Percentiles rank a stretch among this genome's conserved stretches.
phyloP scores from a whole-genome alignment of 768 basidiomycete genomes.

The Tricholoma flavovirens region DNA sequence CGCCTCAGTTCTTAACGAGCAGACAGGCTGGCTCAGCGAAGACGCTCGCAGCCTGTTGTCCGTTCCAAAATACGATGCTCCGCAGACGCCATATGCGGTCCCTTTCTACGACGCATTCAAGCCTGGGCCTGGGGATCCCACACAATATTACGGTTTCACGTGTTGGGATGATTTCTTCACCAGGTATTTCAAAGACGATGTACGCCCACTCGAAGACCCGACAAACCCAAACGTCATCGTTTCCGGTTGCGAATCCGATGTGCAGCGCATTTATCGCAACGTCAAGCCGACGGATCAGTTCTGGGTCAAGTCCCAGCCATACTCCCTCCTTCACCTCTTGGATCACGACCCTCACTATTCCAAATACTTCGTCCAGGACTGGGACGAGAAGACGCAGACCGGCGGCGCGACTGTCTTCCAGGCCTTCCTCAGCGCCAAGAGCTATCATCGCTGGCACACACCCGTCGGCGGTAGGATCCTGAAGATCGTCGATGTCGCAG shows the following conservation, averaged over 20 bases:
- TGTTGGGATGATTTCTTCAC: conserved; percentile 57
- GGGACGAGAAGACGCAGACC: not conserved
- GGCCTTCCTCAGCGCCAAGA: conserved; percentile 47
- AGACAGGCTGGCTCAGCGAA: not conserved
- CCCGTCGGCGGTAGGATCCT: conserved; percentile 44
- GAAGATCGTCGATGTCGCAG: conserved; percentile 37
- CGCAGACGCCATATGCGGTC: not conserved
- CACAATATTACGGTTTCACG: conserved; percentile 37
- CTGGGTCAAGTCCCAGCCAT: conserved; percentile 59
- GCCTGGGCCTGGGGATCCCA: conserved; percentile 22
- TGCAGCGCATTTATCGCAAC: conserved; percentile 34
- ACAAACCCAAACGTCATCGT: conserved; percentile 32
- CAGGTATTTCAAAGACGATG: conserved; percentile 30
- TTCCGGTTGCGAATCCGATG: conserved; percentile 48
- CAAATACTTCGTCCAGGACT: conserved; percentile 28
- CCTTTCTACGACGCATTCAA: conserved; percentile 3
- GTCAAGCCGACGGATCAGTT: conserved; percentile 41
- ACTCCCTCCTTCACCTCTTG: conserved; percentile 55
- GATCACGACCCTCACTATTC: conserved; percentile 31
- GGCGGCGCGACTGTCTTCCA: conserved; percentile 48
- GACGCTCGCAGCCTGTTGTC: not conserved
- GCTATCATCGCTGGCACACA: conserved; percentile 61
- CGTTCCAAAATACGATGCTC: not conserved
- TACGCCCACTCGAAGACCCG: conserved; percentile 33
- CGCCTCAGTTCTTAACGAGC: not conserved